phyloP scores from a whole-genome alignment of 106 monocot genomes.

The Platanthera zijinensis region DNA sequence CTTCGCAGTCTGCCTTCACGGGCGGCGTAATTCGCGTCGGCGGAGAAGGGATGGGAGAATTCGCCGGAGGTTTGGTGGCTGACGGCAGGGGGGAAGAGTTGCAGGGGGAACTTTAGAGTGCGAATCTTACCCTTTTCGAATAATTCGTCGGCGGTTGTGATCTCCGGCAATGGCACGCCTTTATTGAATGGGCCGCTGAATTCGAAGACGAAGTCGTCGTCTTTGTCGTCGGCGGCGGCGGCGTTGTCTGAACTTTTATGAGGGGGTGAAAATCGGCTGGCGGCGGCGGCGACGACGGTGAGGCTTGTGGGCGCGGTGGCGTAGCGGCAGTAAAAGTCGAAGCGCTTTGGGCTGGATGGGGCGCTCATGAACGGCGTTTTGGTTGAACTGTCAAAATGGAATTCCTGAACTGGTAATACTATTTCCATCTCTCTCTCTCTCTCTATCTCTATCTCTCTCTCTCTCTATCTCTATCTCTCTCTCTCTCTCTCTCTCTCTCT shows the following conservation, averaged over 20 bases:
- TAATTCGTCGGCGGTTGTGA: slow-evolving; percentile 55
- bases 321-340: slow-evolving; percentile 9
- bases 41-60: slow-evolving; percentile 3
- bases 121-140: slow-evolving; percentile 52
- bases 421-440: slow-evolving; percentile 17
- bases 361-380: slow-evolving; percentile 32
- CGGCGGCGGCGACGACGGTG: background rate
- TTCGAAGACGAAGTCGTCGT: slow-evolving; percentile 34
- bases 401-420: slow-evolving; percentile 15
- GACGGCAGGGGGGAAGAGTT: background rate
- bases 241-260: background rate
- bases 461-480: too few relatives aligned
- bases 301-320: background rate
- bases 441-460: too few relatives aligned
- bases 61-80: slow-evolving; percentile 3
- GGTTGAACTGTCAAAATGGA: slow-evolving; percentile 24
- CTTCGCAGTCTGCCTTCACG: background rate
- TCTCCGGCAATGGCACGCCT: slow-evolving; percentile 10
- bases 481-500: too few relatives aligned
- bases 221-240: background rate
- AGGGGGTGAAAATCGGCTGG: background rate
- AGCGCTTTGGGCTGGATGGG: slow-evolving; percentile 42
- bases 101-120: slow-evolving; percentile 36
- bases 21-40: slow-evolving; percentile 2
- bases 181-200: slow-evolving; percentile 17